Evolutionary conservation across 108 stramenopile species (phyloP), one percentile per base, ranked within the genome.

Genomic region (Schizochytrium sp.): DNA sequence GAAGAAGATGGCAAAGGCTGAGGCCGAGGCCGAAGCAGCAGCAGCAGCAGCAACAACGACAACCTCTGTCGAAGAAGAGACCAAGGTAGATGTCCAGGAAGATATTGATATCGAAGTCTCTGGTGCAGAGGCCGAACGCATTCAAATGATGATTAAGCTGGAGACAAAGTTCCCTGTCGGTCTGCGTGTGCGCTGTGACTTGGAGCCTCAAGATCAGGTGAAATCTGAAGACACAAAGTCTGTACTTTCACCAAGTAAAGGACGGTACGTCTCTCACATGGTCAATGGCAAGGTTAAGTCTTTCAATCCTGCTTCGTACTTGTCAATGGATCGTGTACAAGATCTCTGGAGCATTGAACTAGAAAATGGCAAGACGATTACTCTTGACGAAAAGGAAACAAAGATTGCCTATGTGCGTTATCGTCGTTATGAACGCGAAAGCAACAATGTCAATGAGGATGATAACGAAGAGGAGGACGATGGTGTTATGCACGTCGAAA

Each of bases 281-380:
- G 50, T 83, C 2, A 83, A 83, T 42, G 76, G 76, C 76, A 55
- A 83, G 3, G 50, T 83, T 8, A 55, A 55, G 10, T n/a, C 38
- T 49, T 83, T 83, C 47, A 49, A 83, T 47, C 76, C 76, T 10
- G 76, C 76, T 53, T 55, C 76, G 50, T 83, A 55, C 53, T 53
- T 83, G 2, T 55, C 76, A 10, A 55, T 83, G 47, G 76, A 83
- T 10, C 47, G 76, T 2, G 76, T 83, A 5, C 15, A 83, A 12
- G 76, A 83, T 28, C 76, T 55, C 50, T 83, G 76, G 76, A 49
- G 10, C 76, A 55, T 83, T 42, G 53, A 83, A 38, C 76, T 83
- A 5, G 76, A 83, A 5, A 83, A 83, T 28, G 76, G 76, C 47
- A 40, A 49, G 47, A 19, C 76, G 76, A 55, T 83, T 38, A n/a